phyloP scores from a whole-genome alignment of 2,329 filamentous ascomycete genomes.

The Hymenoscyphus scutula region DNA sequence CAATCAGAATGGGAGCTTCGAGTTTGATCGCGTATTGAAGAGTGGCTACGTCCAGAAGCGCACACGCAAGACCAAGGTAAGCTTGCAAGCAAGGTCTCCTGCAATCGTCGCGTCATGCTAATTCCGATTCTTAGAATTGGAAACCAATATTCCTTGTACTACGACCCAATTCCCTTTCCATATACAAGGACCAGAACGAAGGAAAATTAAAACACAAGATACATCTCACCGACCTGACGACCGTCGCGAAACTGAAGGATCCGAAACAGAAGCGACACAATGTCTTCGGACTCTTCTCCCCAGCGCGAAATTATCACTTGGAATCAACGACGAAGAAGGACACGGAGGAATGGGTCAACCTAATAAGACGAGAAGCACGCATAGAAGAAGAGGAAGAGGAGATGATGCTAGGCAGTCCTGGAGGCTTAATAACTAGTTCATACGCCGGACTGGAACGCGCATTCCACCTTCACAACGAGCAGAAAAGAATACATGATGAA shows the following conservation, averaged over 20 bases:
- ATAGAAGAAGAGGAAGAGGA: conserved; percentile 89
- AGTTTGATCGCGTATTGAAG: conserved; percentile 92
- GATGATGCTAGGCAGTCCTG: conserved; percentile 69
- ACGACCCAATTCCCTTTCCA: conserved; percentile 82
- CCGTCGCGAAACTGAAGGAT: conserved; percentile 83
- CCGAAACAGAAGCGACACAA: conserved; percentile 83
- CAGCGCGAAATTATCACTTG: conserved; percentile 87
- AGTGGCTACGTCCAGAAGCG: conserved; percentile 82
- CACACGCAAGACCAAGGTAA: conserved; percentile 89
- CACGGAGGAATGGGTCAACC: conserved; percentile 80
- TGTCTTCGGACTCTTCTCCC: conserved; percentile 89
- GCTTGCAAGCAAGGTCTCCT: not conserved
- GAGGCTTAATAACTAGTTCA: conserved; percentile 38
- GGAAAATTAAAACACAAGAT: conserved; percentile 87
- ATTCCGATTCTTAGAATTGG: conserved; percentile 65
- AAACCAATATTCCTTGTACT: conserved; percentile 86
- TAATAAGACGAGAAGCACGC: conserved; percentile 75
- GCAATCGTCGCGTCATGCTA: conserved; percentile 6
- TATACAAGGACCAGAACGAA: conserved; percentile 91
- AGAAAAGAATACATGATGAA: conserved; percentile 32
- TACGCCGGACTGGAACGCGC: conserved; percentile 32
- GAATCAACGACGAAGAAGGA: conserved; percentile 72
- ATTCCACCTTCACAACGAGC: conserved; percentile 28
- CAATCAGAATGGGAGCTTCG: conserved; percentile 92
- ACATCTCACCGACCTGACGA: conserved; percentile 83